Evolutionary conservation across 352 stramenopile species (phyloP), one percentile per base, ranked within the genome.

Genomic region (Elongisporangium anandrum): DNA sequence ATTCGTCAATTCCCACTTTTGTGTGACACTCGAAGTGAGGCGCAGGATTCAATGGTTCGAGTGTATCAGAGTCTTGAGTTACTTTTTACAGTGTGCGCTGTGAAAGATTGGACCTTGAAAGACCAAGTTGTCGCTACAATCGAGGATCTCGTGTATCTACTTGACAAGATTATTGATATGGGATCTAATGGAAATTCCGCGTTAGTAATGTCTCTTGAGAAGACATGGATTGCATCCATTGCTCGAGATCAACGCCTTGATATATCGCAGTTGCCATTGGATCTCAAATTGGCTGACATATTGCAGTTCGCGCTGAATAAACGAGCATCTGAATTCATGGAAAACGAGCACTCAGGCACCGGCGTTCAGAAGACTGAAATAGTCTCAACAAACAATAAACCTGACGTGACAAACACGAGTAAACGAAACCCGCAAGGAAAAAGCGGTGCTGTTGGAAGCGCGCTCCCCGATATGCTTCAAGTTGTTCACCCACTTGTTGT

Each of bases 1-100:
- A 68, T 85, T 56, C 66, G 78, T 45, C 76, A 88, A 38, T 85
- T 87, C 23, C 77, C 79, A 4, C 68, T 59, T 39, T 54, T 85
- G 26, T 64, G 84, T 29, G 75, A 82, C 16, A 58, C 54, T 15
- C 50, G 60, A 56, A 54, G 81, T 59, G 50, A 69, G n/a, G 53
- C 56, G 16, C 50, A 66, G 16, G 19, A 63, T 17, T 56, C 22
- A 8, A 60, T 65, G 12, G n/a, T 59, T 22, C 56, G 52, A 16
- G 39, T 64, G n/a, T 65, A 85, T 17, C 64, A 65, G 13, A 69
- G 29, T 13, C 60, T 83, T 19, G 54, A 61, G 2, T 57, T 85
- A 48, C 54, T 85, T 24, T 65, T 85, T 39, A 62, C 65, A 6
- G 59, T 69, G 8, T 72, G 55, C 16, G 54, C 61, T 23, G 57